These are phyloP conservation scores for Pythium pyrilobum DNA, from an alignment of 352 stramenopile species.

Conservation along the genomic window DNA sequence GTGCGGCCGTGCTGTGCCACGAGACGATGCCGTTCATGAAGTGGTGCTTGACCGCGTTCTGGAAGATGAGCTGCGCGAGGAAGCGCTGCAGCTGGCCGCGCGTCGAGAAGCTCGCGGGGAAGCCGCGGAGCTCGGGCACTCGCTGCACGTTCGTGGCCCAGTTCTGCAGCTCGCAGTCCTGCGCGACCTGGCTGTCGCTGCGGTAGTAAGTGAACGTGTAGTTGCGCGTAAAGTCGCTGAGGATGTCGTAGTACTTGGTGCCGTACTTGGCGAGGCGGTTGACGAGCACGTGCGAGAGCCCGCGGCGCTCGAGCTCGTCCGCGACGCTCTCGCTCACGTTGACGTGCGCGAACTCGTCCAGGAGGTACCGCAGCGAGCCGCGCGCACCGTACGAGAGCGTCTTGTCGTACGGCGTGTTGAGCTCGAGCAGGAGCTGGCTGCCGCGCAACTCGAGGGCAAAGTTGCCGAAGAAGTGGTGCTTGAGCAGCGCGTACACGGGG, in stretches of 20 bases:
- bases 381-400: slow-evolving; percentile 33
- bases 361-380: slow-evolving; percentile 23
- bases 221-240: not conserved
- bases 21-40: slow-evolving; percentile 44
- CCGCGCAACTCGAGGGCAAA: slow-evolving; percentile 25
- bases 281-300: slow-evolving; percentile 17
- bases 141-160: slow-evolving; percentile 23
- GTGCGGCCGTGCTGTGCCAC: slow-evolving; percentile 36
- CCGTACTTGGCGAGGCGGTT: slow-evolving; percentile 29
- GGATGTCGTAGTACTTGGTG: slow-evolving; percentile 7
- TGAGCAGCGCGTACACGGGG: slow-evolving; percentile 30
- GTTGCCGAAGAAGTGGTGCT: slow-evolving; percentile 33
- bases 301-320: not conserved
- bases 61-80: slow-evolving; percentile 31
- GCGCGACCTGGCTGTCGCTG: slow-evolving; percentile 2
- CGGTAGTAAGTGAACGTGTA: slow-evolving; percentile 1
- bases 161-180: slow-evolving; percentile 21
- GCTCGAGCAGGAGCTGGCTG: slow-evolving; percentile 29
- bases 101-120: slow-evolving; percentile 15
- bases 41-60: slow-evolving; percentile 41
- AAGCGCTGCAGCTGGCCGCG: slow-evolving; percentile 5
- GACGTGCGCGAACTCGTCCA: slow-evolving; percentile 4
- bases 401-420: slow-evolving; percentile 27
- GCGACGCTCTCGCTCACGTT: slow-evolving; percentile 11
- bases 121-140: slow-evolving; percentile 29